Percentiles rank a stretch among this genome's conserved stretches.
Evolutionary conservation across 1,284 basidiomycete species (phyloP).

Genomic region (Clitocybe nebularis): DNA sequence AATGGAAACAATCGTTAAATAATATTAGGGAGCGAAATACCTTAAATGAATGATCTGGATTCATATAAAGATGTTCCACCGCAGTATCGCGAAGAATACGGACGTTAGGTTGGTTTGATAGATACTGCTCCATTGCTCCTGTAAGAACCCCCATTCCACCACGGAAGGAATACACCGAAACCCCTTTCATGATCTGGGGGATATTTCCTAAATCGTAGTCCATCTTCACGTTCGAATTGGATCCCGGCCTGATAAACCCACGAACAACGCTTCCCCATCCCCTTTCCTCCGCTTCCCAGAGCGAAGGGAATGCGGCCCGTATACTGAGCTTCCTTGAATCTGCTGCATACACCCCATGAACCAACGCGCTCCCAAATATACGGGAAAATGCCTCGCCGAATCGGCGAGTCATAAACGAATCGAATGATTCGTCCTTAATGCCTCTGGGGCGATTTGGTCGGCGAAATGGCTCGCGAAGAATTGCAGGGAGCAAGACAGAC

Average conservation of each 20-base stretch:
- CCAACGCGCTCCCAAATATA: slow-evolving; percentile 76
- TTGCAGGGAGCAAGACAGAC: slow-evolving; percentile 47
- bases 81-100: slow-evolving; percentile 45
- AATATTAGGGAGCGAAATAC: too few relatives aligned
- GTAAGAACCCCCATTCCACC: slow-evolving; percentile 77
- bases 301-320: slow-evolving; percentile 69
- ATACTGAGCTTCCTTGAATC: slow-evolving; percentile 77
- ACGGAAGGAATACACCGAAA: slow-evolving; percentile 77
- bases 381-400: slow-evolving; percentile 75
- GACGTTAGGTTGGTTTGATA: slow-evolving; percentile 54
- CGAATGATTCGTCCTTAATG: slow-evolving; percentile 74
- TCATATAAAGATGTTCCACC: slow-evolving; percentile 32
- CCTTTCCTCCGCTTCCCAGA: slow-evolving; percentile 66
- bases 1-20: too few relatives aligned
- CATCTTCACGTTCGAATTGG: slow-evolving; percentile 17
- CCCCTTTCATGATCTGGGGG: slow-evolving; percentile 47
- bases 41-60: too few relatives aligned
- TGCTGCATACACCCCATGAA: slow-evolving; percentile 92
- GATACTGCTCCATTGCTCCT: slow-evolving; percentile 45
- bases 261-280: slow-evolving; percentile 27
- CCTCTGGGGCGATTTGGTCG: slow-evolving; percentile 34
- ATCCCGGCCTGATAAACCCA: slow-evolving; percentile 45
- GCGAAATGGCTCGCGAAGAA: slow-evolving; percentile 58
- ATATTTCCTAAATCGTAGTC: slow-evolving; percentile 54
- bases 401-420: slow-evolving; percentile 73